Evolutionary conservation across 306 rosid genomes (phyloP), one percentile per base, ranked within the genome.

Genomic region (Acacia melanoxylon): DNA sequence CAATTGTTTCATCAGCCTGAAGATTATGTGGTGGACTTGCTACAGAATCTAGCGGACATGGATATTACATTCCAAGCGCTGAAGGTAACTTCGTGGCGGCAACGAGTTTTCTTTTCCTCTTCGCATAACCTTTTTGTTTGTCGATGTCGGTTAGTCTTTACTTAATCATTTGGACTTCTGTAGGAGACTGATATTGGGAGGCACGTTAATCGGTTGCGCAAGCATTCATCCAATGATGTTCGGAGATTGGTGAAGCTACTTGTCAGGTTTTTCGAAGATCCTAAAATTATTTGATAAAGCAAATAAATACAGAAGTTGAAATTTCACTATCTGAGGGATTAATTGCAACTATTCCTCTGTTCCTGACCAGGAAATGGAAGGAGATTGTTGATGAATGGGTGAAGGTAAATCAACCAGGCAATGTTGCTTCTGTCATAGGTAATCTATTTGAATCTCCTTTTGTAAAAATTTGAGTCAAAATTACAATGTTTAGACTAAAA

Each of bases 101-200:
- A 63, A 74, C 27, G n/a, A 12, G 22, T 41, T 35, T 44, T 71
- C 66, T 10, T n/a, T 19, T n/a, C 11, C 25, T 56, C 13, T 56
- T n/a, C 1, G 17, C 68, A 29, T 58, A 1, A 9, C 8, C 8
- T 13, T 44, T 2, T 35, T 81, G 5, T 22, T 44, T 51, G 16
- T 22, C 15, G 25, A 61, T 61, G 6, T 61, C 19, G 25, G 2
- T 1, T 24, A 24, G 4, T 73, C 16, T 42, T 61, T 61, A 24
- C 42, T 68, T 42, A 24, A 70, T 40, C 5, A 24, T 27, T 63
- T 62, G 81, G 73, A 51, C 71, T 84, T 61, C 31, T 75, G 27
- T 51, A 96, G 99, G 99, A 96, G 41, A 89, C 98, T 86, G 97
- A 96, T 86, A 96, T 96, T 49, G 99, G 99, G 82, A 89, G 98